Conservation (phyloP, 768 basidiomycete genomes). For the Rubroboletus pulcherrimus region DNA sequence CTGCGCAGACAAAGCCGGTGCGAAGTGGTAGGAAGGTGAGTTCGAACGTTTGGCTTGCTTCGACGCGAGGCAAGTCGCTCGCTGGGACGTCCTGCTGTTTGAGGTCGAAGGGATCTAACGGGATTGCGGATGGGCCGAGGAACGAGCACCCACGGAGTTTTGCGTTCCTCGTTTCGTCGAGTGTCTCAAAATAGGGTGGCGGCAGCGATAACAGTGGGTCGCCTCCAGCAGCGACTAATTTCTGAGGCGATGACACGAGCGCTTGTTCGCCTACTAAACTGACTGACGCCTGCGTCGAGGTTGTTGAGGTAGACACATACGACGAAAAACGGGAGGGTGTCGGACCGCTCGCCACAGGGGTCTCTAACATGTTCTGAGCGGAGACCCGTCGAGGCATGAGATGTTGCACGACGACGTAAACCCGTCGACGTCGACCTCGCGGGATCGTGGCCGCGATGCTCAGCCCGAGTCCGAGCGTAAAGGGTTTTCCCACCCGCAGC, state of each 20-base stretch:
- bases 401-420: constrained; percentile 65
- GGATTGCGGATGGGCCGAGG: constrained; percentile 50
- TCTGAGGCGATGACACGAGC: constrained; percentile 16
- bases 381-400: constrained; percentile 41
- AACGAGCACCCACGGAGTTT: constrained; percentile 37
- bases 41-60: constrained; percentile 55
- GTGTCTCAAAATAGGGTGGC: constrained; percentile 44
- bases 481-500: constrained; percentile 54
- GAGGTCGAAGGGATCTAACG: constrained; percentile 43
- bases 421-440: constrained; percentile 34
- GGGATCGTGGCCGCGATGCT: constrained; percentile 47
- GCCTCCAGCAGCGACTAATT: not conserved
- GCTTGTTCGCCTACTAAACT: constrained; percentile 3
- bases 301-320: constrained; percentile 4
- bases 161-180: constrained; percentile 33
- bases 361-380: constrained; percentile 10
- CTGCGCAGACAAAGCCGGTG: constrained; percentile 59
- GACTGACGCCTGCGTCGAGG: constrained; percentile 1
- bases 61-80: constrained; percentile 26
- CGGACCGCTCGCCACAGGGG: not conserved
- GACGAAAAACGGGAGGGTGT: constrained; percentile 8
- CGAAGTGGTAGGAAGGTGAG: constrained; percentile 56
- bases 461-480: constrained; percentile 53
- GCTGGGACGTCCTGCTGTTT: constrained; percentile 3
- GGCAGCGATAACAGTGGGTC: constrained; percentile 33